Conservation (phyloP, 345 rosid species). For the Carallia brachiata region DNA sequence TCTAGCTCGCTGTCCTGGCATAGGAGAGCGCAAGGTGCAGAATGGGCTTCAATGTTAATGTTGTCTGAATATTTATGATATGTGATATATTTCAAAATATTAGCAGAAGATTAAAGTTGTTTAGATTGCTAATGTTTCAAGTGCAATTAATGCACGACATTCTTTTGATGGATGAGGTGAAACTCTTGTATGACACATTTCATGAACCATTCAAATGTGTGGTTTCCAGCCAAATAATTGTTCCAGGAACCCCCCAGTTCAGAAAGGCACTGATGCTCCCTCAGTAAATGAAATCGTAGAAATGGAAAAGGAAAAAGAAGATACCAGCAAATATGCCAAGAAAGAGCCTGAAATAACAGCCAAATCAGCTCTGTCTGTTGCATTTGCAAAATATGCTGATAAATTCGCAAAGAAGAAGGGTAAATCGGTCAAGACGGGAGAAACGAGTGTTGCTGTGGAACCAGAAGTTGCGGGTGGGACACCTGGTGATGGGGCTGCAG, state of each 20-base stretch:
- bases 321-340: constrained; percentile 44
- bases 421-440: constrained; percentile 21
- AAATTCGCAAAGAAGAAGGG: constrained; percentile 32
- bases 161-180: constrained; percentile 52
- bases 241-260: constrained; percentile 43
- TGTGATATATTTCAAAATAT: background rate
- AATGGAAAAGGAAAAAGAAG: constrained; percentile 38
- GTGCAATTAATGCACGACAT: background rate
- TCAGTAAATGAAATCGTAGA: constrained; percentile 41
- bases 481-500: constrained; percentile 10
- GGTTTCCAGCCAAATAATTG: constrained; percentile 39
- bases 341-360: constrained; percentile 60
- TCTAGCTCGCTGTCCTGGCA: constrained; percentile 93
- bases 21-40: constrained; percentile 89
- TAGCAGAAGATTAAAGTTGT: background rate
- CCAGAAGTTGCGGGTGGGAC: constrained; percentile 17
- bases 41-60: constrained; percentile 9
- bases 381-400: constrained; percentile 61
- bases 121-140: constrained; percentile 31
- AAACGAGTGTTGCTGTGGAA: constrained; percentile 22
- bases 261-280: constrained; percentile 34
- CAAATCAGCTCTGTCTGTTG: constrained; percentile 72
- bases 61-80: background rate
- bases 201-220: constrained; percentile 92
- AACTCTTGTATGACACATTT: constrained; percentile 84